Conservation (phyloP, 805 yeast genomes). For the Suhomyces pyralidae region DNA sequence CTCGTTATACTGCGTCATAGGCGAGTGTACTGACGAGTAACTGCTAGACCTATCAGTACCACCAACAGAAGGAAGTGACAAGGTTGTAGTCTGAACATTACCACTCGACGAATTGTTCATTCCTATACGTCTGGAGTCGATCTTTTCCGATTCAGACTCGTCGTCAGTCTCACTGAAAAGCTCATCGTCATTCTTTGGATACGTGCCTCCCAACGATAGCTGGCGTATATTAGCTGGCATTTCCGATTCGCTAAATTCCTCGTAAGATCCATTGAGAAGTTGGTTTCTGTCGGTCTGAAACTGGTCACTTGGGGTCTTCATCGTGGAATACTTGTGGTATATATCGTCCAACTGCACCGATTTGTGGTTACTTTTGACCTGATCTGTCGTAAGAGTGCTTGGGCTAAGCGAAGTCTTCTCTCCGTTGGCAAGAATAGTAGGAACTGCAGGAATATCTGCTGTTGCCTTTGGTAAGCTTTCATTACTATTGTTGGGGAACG, state of each 20-base stretch:
- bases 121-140: constrained; percentile 22
- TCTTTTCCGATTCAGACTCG: constrained; percentile 18
- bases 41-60: constrained; percentile 28
- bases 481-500: neutral
- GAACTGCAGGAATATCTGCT: neutral
- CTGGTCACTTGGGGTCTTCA: constrained; percentile 40
- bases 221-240: constrained; percentile 31
- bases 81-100: constrained; percentile 8
- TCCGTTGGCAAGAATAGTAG: constrained; percentile 1
- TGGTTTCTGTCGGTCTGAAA: constrained; percentile 34
- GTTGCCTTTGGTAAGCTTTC: neutral
- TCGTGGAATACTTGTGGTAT: constrained; percentile 40
- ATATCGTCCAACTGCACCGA: constrained; percentile 42
- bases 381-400: neutral
- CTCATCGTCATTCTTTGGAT: constrained; percentile 38
- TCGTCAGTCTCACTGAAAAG: constrained; percentile 34
- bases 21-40: constrained; percentile 40
- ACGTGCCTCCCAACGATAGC: constrained; percentile 24
- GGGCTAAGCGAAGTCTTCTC: neutral
- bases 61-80: constrained; percentile 23
- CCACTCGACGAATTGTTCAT: constrained; percentile 4
- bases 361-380: constrained; percentile 21
- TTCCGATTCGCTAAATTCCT: constrained; percentile 32
- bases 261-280: constrained; percentile 35
- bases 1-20: constrained; percentile 42